Evolutionary conservation across 805 yeast species (phyloP).

Genomic region (Starmerella floricola): DNA sequence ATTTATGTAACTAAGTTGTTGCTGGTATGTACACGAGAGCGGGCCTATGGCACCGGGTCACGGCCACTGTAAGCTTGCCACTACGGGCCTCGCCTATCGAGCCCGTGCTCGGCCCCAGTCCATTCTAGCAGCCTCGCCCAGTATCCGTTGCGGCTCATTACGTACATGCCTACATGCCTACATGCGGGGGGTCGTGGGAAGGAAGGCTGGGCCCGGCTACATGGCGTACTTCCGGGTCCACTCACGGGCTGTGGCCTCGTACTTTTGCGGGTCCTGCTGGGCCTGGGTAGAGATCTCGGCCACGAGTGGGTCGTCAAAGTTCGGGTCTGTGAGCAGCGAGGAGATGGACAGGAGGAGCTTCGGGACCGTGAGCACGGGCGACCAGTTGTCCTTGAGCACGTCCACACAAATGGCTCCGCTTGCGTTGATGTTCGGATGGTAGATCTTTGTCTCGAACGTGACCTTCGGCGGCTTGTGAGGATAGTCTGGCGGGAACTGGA

Average conservation of each 20-base stretch:
- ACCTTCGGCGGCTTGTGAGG: conserved; percentile 98
- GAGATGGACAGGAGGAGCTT: conserved; percentile 91
- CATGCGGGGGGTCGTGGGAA: too few species aligned
- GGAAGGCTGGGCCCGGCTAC: too few species aligned
- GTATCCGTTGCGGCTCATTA: too few species aligned
- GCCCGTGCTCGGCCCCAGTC: too few species aligned
- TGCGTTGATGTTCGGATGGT: conserved; percentile 93
- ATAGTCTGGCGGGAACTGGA: conserved; percentile 97
- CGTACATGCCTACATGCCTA: too few species aligned
- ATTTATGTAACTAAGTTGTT: too few species aligned
- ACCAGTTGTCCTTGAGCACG: conserved; percentile 96
- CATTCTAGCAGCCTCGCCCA: too few species aligned
- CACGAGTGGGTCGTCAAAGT: conserved; percentile 97
- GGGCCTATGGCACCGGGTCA: too few species aligned
- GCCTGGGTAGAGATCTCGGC: conserved; percentile 96
- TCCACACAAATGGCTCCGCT: conserved; percentile 95
- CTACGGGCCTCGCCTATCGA: too few species aligned
- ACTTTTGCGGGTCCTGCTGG: conserved; percentile 85
- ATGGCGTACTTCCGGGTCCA: conserved; percentile 99
- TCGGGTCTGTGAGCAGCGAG: conserved; percentile 91
- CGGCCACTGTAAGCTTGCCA: too few species aligned
- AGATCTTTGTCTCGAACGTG: conserved; percentile 84
- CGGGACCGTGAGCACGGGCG: conserved; percentile 93
- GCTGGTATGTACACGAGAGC: too few species aligned
- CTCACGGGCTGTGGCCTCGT: conserved; percentile 93